These are phyloP conservation scores for Saraca asoca DNA, from an alignment of 331 rosid genomes.

Conservation along the genomic window DNA sequence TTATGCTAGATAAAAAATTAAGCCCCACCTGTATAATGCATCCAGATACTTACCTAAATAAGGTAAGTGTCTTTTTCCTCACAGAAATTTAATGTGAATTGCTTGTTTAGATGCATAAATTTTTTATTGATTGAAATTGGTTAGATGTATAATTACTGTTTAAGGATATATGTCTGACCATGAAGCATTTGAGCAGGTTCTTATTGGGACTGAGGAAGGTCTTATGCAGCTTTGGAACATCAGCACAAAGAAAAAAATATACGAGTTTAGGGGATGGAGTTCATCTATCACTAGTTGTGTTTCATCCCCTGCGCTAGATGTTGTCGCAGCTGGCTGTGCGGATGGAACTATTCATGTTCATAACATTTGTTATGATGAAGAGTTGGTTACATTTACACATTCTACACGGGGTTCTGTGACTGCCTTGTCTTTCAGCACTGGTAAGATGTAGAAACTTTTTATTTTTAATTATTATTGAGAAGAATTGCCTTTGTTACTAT, in stretches of 20 bases:
- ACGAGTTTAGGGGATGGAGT: slow-evolving; percentile 89
- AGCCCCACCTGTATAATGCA: slow-evolving; percentile 76
- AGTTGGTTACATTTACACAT: slow-evolving; percentile 71
- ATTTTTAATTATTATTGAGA: background rate
- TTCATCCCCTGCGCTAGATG: slow-evolving; percentile 91
- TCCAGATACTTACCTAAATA: slow-evolving; percentile 91
- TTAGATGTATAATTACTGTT: slow-evolving; percentile 1
- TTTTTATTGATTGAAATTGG: background rate
- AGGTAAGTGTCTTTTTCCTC: slow-evolving; percentile 50
- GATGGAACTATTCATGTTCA: slow-evolving; percentile 85
- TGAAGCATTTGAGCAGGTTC: slow-evolving; percentile 55
- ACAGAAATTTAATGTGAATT: slow-evolving; percentile 4
- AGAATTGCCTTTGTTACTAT: background rate
- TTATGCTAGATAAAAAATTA: slow-evolving; percentile 52
- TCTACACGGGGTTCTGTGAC: slow-evolving; percentile 92
- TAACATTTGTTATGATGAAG: slow-evolving; percentile 78
- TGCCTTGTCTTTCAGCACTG: slow-evolving; percentile 87
- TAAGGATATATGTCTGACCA: slow-evolving; percentile 13
- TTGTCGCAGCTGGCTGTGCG: slow-evolving; percentile 86
- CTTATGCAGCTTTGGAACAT: slow-evolving; percentile 91
- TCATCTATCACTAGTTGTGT: slow-evolving; percentile 73
- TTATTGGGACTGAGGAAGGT: slow-evolving; percentile 89
- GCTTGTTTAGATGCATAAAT: background rate
- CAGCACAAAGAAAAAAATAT: slow-evolving; percentile 74
- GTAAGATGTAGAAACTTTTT: slow-evolving; percentile 36